Percentiles rank a stretch among this genome's conserved stretches.
Evolutionary conservation across 768 basidiomycete genomes (phyloP).

Genomic region (Fistulinella prunicolor): DNA sequence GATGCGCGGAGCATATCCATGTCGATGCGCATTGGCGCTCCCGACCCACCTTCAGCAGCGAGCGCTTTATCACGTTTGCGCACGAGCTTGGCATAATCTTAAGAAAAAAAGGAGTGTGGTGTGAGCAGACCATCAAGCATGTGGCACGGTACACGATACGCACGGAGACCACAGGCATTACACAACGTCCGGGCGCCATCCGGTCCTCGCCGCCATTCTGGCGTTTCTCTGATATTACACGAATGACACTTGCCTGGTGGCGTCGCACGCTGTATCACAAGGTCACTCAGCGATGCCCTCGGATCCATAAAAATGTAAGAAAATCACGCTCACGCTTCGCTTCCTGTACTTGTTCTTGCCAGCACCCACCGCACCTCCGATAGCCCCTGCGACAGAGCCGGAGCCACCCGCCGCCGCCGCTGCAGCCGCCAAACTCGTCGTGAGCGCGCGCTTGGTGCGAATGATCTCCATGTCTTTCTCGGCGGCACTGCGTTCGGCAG

Average conservation of each 20-base stretch:
- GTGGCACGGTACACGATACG: constrained; percentile 1
- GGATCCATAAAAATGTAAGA: background rate
- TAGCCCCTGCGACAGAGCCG: constrained; percentile 32
- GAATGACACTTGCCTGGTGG: constrained; percentile 87
- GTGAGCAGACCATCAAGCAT: background rate
- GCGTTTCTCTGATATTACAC: constrained; percentile 83
- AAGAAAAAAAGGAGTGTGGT: background rate
- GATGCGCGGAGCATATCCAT: constrained; percentile 76
- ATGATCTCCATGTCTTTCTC: constrained; percentile 87
- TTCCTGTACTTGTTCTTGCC: constrained; percentile 80
- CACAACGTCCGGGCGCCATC: constrained; percentile 82
- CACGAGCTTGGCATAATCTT: constrained; percentile 82
- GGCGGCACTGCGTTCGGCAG: constrained; percentile 57
- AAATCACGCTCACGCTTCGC: constrained; percentile 63
- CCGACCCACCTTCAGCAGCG: constrained; percentile 49
- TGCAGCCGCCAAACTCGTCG: constrained; percentile 56
- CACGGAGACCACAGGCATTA: constrained; percentile 84
- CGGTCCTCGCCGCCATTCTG: constrained; percentile 85
- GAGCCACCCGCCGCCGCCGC: constrained; percentile 36
- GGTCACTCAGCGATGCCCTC: constrained; percentile 16
- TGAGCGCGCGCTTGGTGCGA: constrained; percentile 72
- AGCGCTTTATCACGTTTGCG: constrained; percentile 70
- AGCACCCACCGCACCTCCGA: constrained; percentile 20
- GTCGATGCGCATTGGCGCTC: constrained; percentile 52
- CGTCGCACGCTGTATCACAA: constrained; percentile 64